phyloP scores from a whole-genome alignment of 257 asterid genomes.

The Solanum corneliomulleri region DNA sequence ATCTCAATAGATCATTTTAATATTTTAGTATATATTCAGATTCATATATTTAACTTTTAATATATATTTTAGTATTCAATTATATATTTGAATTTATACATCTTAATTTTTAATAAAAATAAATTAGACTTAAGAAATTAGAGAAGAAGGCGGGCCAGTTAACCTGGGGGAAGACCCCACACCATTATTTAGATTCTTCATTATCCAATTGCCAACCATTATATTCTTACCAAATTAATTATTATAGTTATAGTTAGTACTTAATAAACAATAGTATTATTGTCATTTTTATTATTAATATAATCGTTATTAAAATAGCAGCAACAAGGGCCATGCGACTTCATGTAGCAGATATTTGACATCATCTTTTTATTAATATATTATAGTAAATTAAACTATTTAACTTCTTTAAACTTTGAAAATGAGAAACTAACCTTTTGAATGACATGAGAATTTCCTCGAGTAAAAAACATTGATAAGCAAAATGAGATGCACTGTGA shows the following conservation, averaged over 20 bases:
- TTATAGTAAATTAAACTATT: neutral
- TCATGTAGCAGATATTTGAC: neutral
- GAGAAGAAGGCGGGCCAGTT: constrained; percentile 22
- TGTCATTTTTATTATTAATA: neutral
- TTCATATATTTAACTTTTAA: neutral
- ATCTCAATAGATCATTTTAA: neutral
- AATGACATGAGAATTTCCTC: neutral
- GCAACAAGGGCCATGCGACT: neutral
- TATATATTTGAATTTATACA: too few species aligned
- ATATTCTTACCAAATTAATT: neutral
- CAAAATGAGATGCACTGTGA: neutral
- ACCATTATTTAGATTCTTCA: neutral
- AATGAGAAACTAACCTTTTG: neutral
- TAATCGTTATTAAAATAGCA: neutral
- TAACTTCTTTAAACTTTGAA: neutral
- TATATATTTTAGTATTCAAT: too few species aligned
- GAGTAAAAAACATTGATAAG: neutral
- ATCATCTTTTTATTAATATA: neutral
- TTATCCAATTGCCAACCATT: constrained; percentile 4
- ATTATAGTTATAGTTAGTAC: neutral
- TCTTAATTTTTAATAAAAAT: neutral
- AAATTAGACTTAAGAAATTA: neutral
- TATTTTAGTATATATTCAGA: neutral
- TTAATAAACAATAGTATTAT: neutral
- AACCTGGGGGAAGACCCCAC: constrained; percentile 11